Evolutionary conservation across 768 basidiomycete genomes (phyloP).

Genomic region (Tylopilus balloui): DNA sequence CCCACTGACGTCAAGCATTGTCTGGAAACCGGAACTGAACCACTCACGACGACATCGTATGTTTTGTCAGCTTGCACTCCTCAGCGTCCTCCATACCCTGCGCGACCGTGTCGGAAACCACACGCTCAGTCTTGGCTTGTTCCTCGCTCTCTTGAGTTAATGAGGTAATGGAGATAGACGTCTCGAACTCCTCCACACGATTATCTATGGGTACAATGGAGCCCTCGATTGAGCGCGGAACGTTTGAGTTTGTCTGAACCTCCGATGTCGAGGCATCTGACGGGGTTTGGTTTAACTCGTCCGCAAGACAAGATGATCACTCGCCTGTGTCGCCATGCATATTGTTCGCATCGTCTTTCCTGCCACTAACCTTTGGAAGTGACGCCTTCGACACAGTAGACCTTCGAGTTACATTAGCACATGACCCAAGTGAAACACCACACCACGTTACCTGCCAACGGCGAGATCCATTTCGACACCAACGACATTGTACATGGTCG

Average conservation of each 20-base stretch:
- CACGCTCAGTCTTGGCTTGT: not conserved
- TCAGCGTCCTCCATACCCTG: not conserved
- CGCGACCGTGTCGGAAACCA: not conserved
- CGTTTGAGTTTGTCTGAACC: not conserved
- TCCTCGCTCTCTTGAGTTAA: not conserved
- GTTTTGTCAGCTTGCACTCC: not conserved
- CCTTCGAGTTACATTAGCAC: not conserved
- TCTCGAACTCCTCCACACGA: not conserved
- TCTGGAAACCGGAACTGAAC: not conserved
- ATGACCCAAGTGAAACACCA: not conserved
- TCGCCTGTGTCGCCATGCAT: not conserved
- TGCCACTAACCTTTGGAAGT: not conserved
- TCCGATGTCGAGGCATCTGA: not conserved
- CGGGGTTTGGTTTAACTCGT: not conserved
- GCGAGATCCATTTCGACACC: not conserved
- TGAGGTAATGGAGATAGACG: not conserved
- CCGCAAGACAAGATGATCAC: not conserved
- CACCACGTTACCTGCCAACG: not conserved
- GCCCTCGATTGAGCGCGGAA: not conserved
- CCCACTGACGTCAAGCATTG: not conserved
- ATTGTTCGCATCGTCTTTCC: not conserved
- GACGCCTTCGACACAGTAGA: not conserved
- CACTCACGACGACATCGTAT: constrained; percentile 1
- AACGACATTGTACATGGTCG: not conserved
- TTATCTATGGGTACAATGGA: not conserved